A percentile compares a stretch with the other conserved stretches of the same genome.
phyloP scores from a whole-genome alignment of 345 rosid species.

The Microthlaspi erraticum region DNA sequence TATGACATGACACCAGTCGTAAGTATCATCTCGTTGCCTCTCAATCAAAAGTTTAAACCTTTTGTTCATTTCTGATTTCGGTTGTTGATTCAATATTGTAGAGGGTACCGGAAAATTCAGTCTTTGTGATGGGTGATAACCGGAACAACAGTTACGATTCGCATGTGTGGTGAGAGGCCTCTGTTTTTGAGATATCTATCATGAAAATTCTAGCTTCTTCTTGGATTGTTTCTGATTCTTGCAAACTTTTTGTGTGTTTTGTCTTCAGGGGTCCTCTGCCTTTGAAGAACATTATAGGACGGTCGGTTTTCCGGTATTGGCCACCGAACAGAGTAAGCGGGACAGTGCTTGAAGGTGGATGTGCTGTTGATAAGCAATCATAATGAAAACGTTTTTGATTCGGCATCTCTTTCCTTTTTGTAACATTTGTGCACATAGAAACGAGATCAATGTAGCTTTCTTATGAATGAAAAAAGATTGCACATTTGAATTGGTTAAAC shows the following conservation, averaged over 20 bases:
- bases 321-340: constrained; percentile 84
- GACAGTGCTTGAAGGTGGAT: constrained; percentile 66
- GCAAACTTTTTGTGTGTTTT: constrained; percentile 10
- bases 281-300: constrained; percentile 86
- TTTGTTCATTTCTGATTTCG: constrained; percentile 1
- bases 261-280: constrained; percentile 88
- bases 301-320: constrained; percentile 91
- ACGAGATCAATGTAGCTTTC: too few species aligned
- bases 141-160: constrained; percentile 97
- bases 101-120: constrained; percentile 80
- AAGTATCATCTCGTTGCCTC: constrained; percentile 41
- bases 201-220: constrained; percentile 11
- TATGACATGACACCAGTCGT: constrained; percentile 85
- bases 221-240: constrained; percentile 26
- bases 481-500: constrained; percentile 23
- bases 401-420: constrained; percentile 6
- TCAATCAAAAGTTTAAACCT: constrained; percentile 11
- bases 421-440: constrained; percentile 26
- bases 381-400: constrained; percentile 35
- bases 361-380: constrained; percentile 65
- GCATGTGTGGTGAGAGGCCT: constrained; percentile 79
- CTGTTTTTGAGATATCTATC: constrained; percentile 1
- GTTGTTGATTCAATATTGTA: constrained; percentile 39
- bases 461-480: constrained; percentile 6
- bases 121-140: constrained; percentile 98